Evolutionary conservation across 495 filamentous ascomycete genomes (phyloP).

Genomic region (Hypoxylon fuscum): DNA sequence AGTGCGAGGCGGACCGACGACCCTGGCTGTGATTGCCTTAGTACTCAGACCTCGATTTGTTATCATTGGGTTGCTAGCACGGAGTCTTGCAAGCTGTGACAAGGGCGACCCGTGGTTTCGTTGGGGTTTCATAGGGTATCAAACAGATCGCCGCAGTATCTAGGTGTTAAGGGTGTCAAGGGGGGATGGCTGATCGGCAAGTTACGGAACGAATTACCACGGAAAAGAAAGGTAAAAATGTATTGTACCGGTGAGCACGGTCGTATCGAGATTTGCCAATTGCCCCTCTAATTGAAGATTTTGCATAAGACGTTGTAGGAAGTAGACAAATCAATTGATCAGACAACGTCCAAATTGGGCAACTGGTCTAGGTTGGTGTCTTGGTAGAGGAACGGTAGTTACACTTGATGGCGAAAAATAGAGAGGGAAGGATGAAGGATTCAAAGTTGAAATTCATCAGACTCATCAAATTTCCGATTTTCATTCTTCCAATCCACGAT

Average conservation of each 20-base stretch:
- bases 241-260: slow-evolving; percentile 25
- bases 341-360: not conserved
- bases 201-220: slow-evolving; percentile 36
- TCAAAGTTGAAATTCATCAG: not conserved
- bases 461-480: too few relatives aligned
- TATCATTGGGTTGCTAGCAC: slow-evolving; percentile 38
- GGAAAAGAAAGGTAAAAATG: slow-evolving; percentile 14
- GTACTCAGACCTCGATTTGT: slow-evolving; percentile 29
- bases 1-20: slow-evolving; percentile 33
- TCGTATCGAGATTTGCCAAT: slow-evolving; percentile 23
- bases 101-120: slow-evolving; percentile 39
- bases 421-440: slow-evolving; percentile 20
- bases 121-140: slow-evolving; percentile 42
- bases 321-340: too few relatives aligned
- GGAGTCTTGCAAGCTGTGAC: slow-evolving; percentile 40
- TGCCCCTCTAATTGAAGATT: slow-evolving; percentile 18
- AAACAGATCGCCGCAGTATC: slow-evolving; percentile 37
- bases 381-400: not conserved
- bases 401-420: slow-evolving; percentile 16
- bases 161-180: slow-evolving; percentile 19
- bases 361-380: slow-evolving; percentile 7
- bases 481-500: too few relatives aligned
- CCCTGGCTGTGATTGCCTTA: slow-evolving; percentile 31
- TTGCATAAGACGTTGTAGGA: not conserved
- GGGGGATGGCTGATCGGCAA: slow-evolving; percentile 38